Evolutionary conservation across 2,329 filamentous ascomycete species (phyloP), one percentile per base, ranked within the genome.

Genomic region (Botrytis medusae): DNA sequence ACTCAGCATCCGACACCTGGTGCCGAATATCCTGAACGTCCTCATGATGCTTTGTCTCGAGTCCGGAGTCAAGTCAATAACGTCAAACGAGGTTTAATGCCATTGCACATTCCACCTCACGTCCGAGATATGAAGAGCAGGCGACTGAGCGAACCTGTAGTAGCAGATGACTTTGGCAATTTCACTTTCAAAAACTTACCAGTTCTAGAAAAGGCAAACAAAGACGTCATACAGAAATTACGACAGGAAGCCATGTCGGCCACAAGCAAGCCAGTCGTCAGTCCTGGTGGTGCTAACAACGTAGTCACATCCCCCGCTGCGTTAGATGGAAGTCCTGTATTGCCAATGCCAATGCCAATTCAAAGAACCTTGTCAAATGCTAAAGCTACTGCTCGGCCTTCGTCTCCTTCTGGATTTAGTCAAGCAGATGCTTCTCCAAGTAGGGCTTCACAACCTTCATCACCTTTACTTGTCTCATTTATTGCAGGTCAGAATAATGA

Each of bases 141-240:
- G 76, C 88, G 96, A 77, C 86, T 98, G 57, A 98, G 95, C 81
- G 96, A 99, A 82, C 96, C 96, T 1, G 90, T 95, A 25, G 88
- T 90, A 46, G 88, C 91, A 0, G 96, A 99, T 81, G 97, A 99
- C 81, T 99, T 99, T 85, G 96, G 96, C 46, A 94, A 90, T 75
- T 99, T 99, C 82, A 90, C 94, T 57, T 99, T 97, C 86, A 99
- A 99, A 84, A 99, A 99, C 79, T 84, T 99, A 67, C 95, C 95
- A 0, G 95, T 98, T 32, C 86, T 99, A 29, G 96, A 98, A 79
- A 98, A 98, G 82, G 96, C 96, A 72, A 99, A 99, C 83, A 99
- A 99, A 81, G 96, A 99, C 79, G 94, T 98, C 44, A 97, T 99
- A 46, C 95, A 98, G 79, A 98, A 98, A 82, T 86, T 99, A 73